phyloP scores from a whole-genome alignment of 2,329 filamentous ascomycete species.

The Xylaria sp. region DNA sequence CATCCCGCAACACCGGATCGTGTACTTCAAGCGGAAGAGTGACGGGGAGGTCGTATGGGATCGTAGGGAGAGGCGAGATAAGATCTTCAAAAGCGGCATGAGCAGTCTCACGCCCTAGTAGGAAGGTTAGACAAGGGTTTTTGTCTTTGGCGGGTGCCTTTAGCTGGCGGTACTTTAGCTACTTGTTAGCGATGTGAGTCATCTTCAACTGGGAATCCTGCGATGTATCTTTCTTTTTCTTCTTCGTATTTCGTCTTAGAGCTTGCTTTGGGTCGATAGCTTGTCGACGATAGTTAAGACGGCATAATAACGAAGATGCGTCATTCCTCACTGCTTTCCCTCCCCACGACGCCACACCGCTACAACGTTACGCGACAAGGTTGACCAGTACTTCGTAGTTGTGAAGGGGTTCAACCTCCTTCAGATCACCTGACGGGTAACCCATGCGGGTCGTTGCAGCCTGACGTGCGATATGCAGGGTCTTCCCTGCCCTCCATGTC shows the following conservation, averaged over 20 bases:
- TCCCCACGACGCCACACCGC: background rate
- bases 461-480: background rate
- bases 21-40: conserved; percentile 60
- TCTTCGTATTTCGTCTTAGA: no score
- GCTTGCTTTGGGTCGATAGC: background rate
- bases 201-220: no score
- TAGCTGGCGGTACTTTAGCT: no score
- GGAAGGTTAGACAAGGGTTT: background rate
- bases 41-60: conserved; percentile 61
- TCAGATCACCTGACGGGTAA: background rate
- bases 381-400: background rate
- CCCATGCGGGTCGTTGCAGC: background rate
- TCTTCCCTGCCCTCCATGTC: background rate
- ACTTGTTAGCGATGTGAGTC: no score
- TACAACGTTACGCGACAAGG: background rate
- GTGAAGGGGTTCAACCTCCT: background rate
- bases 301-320: background rate
- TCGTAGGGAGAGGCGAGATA: conserved; percentile 53
- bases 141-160: background rate
- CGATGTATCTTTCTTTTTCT: no score
- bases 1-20: conserved; percentile 65
- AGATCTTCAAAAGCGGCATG: conserved; percentile 59
- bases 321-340: background rate
- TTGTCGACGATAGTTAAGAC: background rate
- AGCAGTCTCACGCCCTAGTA: conserved; percentile 12